Percentiles rank a stretch among this genome's conserved stretches.
These are phyloP conservation scores for Miscanthus lutarioriparius DNA, from an alignment of 176 grass and related monocot species.

Conservation along the genomic window DNA sequence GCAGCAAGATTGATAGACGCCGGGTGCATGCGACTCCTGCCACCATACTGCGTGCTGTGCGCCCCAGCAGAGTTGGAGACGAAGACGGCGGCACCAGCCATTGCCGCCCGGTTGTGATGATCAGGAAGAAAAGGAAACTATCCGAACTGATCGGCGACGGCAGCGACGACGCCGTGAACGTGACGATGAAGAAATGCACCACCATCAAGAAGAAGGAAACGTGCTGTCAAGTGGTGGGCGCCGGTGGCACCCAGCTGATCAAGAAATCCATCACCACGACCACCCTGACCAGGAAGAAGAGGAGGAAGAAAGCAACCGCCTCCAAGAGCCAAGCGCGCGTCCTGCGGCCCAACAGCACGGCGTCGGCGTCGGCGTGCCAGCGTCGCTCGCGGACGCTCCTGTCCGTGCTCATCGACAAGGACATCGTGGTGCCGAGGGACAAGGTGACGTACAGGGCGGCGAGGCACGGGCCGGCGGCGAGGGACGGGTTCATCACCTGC, in stretches of 20 bases:
- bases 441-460: slow-evolving; percentile 38
- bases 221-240: not conserved
- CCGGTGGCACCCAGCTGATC: not conserved
- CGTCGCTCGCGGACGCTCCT: slow-evolving; percentile 41
- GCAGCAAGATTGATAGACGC: too few relatives aligned
- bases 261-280: slow-evolving; percentile 1
- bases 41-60: not conserved
- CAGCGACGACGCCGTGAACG: not conserved
- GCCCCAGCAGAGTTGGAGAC: too few relatives aligned
- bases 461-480: slow-evolving; percentile 12
- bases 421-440: slow-evolving; percentile 37
- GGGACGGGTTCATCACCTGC: slow-evolving; percentile 45
- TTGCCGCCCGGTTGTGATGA: too few relatives aligned
- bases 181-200: not conserved
- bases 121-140: not conserved
- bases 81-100: too few relatives aligned
- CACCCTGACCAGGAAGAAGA: not conserved
- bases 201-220: not conserved
- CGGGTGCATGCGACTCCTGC: not conserved
- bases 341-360: not conserved
- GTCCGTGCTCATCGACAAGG: slow-evolving; percentile 55
- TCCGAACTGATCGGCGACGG: not conserved
- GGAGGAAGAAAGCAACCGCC: not conserved
- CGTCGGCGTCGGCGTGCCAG: not conserved
- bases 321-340: not conserved